Evolutionary conservation across 441 rosid genomes (phyloP).

Genomic region (Melastoma candidum): DNA sequence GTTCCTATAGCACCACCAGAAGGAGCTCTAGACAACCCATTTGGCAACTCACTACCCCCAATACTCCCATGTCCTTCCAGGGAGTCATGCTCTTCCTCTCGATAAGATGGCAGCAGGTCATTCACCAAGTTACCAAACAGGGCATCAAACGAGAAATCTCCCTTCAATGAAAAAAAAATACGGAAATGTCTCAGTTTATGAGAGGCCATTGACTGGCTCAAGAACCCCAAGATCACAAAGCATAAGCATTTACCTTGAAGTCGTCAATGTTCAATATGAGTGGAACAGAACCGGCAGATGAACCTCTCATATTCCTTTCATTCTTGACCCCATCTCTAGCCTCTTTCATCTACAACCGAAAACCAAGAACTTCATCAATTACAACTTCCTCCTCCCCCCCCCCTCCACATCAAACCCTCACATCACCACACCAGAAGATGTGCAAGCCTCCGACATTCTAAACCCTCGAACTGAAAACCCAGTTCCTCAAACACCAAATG

Average conservation of each 20-base stretch:
- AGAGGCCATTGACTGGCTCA: no score
- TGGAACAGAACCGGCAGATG: conserved; percentile 56
- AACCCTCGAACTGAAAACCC: no score
- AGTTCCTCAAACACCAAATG: no score
- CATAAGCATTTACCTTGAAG: conserved; percentile 58
- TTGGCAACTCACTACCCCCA: conserved; percentile 49
- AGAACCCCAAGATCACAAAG: conserved; percentile 1
- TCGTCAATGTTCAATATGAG: conserved; percentile 84
- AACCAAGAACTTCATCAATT: background rate
- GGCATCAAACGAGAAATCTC: conserved; percentile 95
- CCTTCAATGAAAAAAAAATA: conserved; percentile 34
- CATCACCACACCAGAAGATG: no score
- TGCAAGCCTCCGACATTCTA: no score
- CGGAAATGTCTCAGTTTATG: no score
- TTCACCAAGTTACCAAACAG: conserved; percentile 88
- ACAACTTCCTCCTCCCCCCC: no score
- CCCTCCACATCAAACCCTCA: no score
- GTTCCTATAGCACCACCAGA: conserved; percentile 46
- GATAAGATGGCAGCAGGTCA: conserved; percentile 74
- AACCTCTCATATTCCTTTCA: conserved; percentile 38
- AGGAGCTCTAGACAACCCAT: conserved; percentile 56
- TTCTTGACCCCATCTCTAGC: conserved; percentile 37
- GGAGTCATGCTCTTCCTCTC: conserved; percentile 73
- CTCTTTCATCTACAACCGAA: conserved; percentile 42
- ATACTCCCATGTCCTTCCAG: conserved; percentile 50